Evolutionary conservation across 257 asterid genomes (phyloP), one percentile per base, ranked within the genome.

Genomic region (Solanum dulcamara): DNA sequence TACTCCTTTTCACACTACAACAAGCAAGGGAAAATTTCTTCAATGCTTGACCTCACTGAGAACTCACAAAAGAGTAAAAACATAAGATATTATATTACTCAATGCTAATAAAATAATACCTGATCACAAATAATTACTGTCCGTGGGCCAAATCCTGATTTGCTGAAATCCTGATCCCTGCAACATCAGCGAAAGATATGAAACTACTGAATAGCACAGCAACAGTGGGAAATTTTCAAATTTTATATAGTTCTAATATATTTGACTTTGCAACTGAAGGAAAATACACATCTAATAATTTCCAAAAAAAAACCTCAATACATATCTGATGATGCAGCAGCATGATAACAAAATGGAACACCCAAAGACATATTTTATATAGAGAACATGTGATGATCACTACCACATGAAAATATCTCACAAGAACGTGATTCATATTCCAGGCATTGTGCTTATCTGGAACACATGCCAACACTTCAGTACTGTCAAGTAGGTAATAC

Each of bases 91-190:
- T 22, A 80, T 82, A 71, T 7, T 70, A 30, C 26, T 18, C 51
- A 26, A 42, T 18, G 24, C 46, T 3, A 80, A 60, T 35, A 68
- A 48, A 70, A 18, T 51, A 46, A 24, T 90, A 95, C 99, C 98
- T 97, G 99, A 87, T 95, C 99, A 62, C 99, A 97, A 20, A 95
- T 91, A 75, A 97, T 94, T 80, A 97, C 98, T 48, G 99, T 97
- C 22, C 85, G 90, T 57, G 88, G 94, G 26, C 90, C 90, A 84
- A 97, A 95, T 46, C 77, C 94, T 24, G 90, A 87, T 81, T 81
- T 90, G 89, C 91, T 90, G 88, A 97, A 95, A 84, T 91, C 93
- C 86, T 91, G 93, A 50, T 89, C 89, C 92, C 99, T 95, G 90
- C 91, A 89, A 77, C 86, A 81, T 7, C 55, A 46, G 35, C 5